Evolutionary conservation across 148 eudicot genomes (phyloP), one percentile per base, ranked within the genome.

Genomic region (Rhododendron griersonianum): DNA sequence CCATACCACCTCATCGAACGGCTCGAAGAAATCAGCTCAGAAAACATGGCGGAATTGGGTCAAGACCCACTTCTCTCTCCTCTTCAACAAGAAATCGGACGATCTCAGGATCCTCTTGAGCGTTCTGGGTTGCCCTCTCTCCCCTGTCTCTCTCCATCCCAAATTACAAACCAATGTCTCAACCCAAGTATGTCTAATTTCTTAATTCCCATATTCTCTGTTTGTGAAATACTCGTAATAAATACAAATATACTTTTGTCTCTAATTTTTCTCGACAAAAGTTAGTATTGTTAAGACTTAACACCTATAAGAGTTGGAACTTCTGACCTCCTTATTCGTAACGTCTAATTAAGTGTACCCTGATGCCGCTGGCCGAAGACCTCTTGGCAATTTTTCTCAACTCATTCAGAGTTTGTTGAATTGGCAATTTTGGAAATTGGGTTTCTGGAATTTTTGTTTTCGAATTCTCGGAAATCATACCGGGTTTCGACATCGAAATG

Each of bases 81-180:
- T 94, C 80, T 91, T 87, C 82, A 89, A 92, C 87, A 92, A 93
- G 86, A 94, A 93, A 85, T 93, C 98, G 61, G 94, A 96, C 88
- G 94, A 96, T 89, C 93, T 96, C 86, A 94, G 90, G 86, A 81
- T 96, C 80, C 94, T 96, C 65, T 71, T 96, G 6, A 94, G 98
- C 87, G 99, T 96, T 89, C 93, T 96, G 57, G 99, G 92, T 69
- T 96, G 99, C 90, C 99, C 99, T 80, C 98, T 96, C 30, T 95
- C 95, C 23, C 96, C 99, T 16, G 86, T 94, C 28, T 90, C 98
- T 11, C 83, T 86, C 30, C 90, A 65, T 30, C 89, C 92, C 73
- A 82, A 81, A 75, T 83, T 55, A 4, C 61, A 55, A 16, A 1
- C 92, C 57, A 55, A 14, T 14, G 39, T 91, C 41, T 87, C 41